These are phyloP conservation scores for Botrytis porri DNA, from an alignment of 2,329 filamentous ascomycete species.

Conservation along the genomic window DNA sequence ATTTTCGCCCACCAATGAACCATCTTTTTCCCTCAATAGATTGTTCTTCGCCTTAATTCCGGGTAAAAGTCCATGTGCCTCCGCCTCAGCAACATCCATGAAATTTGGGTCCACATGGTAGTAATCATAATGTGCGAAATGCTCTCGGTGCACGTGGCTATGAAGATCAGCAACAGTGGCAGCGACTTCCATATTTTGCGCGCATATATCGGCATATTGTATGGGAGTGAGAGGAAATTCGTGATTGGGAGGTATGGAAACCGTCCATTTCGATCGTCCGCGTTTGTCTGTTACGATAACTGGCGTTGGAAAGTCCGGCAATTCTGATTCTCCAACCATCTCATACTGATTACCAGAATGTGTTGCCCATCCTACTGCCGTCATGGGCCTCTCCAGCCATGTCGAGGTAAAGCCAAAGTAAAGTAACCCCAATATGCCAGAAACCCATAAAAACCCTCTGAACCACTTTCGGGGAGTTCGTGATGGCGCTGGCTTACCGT, in stretches of 20 bases:
- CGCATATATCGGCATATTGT: conserved; percentile 69
- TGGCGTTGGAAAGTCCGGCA: conserved; percentile 72
- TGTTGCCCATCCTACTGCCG: conserved; percentile 42
- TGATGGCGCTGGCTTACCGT: conserved; percentile 57
- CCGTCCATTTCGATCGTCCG: conserved; percentile 71
- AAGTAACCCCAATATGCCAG: conserved; percentile 49
- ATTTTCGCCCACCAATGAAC: conserved; percentile 49
- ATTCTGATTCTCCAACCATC: conserved; percentile 60
- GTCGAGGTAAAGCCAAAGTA: conserved; percentile 46
- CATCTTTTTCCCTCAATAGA: conserved; percentile 34
- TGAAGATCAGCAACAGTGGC: conserved; percentile 53
- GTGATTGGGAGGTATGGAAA: conserved; percentile 67
- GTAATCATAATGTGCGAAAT: conserved; percentile 50
- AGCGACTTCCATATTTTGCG: conserved; percentile 63
- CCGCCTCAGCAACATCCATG: conserved; percentile 71
- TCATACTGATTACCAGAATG: conserved; percentile 54
- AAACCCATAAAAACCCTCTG: conserved; percentile 49
- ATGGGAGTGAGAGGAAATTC: conserved; percentile 64
- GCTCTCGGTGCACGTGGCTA: conserved; percentile 43
- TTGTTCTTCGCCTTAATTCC: conserved; percentile 38
- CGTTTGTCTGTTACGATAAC: conserved; percentile 64
- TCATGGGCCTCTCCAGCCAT: conserved; percentile 36
- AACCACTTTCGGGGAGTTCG: conserved; percentile 30
- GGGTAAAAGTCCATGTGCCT: conserved; percentile 59
- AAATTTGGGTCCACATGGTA: conserved; percentile 66